Evolutionary conservation across 2,329 filamentous ascomycete genomes (phyloP), one percentile per base, ranked within the genome.

Genomic region (Cyphellophora europaea): DNA sequence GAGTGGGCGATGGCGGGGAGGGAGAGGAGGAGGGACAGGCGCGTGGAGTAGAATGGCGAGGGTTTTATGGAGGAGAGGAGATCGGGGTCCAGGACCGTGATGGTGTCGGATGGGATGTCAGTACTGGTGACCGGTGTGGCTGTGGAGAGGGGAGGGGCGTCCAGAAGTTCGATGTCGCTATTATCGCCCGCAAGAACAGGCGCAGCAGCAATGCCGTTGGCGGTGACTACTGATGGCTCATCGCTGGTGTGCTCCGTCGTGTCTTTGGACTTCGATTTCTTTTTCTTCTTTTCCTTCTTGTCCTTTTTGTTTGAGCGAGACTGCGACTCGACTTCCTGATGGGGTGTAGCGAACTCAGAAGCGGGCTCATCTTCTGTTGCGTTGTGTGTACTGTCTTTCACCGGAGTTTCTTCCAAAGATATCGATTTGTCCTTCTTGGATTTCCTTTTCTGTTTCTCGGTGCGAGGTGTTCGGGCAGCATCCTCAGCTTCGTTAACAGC

Each of bases 21-120:
- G 4, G 72, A 66, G 39, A 79, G 62, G 53, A 76, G 78, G 49
- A 94, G 73, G 2, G 88, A 45, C 21, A 42, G 23, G 16, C 44
- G 33, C 16, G 36, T 44, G 12, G 45, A 42, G 35, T 45, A 45
- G 35, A 51, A 50, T 2, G 39, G 36, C 12, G 32, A 37, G 5
- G 37, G 38, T 12, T 40, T 37, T 18, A 36, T 30, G 2, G 45
- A 49, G 15, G 42, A 30, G 11, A 47, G 35, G 4, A 37, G 18
- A 14, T 32, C 35, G 33, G 14, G 16, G 15, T 19, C 14, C 29
- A 19, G 16, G 17, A 17, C 33, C 34, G 18, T 17, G 25, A 11
- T 17, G 11, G 13, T 13, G 15, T 30, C 19, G 14, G 19, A 10
- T 32, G 17, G 17, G 19, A 18, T 18, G 16, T 32, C 30, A 10